A percentile compares a stretch with the other conserved stretches of the same genome.
phyloP scores from a whole-genome alignment of 2,329 filamentous ascomycete species.

The Xylogone sp. region DNA sequence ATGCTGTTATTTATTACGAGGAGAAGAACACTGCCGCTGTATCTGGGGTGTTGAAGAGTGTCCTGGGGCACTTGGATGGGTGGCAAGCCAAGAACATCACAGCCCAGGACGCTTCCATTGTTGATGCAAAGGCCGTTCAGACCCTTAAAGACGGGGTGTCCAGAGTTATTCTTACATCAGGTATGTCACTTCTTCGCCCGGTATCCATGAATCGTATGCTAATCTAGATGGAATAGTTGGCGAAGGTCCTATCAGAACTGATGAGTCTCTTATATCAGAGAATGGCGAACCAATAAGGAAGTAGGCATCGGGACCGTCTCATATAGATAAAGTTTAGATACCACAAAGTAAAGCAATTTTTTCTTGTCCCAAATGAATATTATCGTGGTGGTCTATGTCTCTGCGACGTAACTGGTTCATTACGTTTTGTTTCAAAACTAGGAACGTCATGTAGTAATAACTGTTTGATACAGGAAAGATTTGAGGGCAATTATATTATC shows the following conservation, averaged over 20 bases:
- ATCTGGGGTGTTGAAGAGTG: constrained; percentile 71
- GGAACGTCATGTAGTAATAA: too few species aligned
- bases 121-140: constrained; percentile 63
- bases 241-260: constrained; percentile 78
- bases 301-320: too few species aligned
- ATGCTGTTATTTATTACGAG: constrained; percentile 93
- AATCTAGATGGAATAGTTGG: constrained; percentile 47
- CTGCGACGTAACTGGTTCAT: too few species aligned
- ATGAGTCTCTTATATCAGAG: constrained; percentile 71
- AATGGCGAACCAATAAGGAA: constrained; percentile 43
- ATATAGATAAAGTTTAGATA: too few species aligned
- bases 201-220: not conserved
- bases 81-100: constrained; percentile 62
- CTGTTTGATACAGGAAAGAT: too few species aligned
- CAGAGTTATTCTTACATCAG: constrained; percentile 76
- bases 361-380: too few species aligned
- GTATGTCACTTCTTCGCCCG: not conserved
- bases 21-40: constrained; percentile 72
- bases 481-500: too few species aligned
- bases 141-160: constrained; percentile 76
- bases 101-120: constrained; percentile 45
- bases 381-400: too few species aligned
- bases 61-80: constrained; percentile 61
- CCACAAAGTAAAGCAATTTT: too few species aligned
- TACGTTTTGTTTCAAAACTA: too few species aligned